A percentile compares a stretch with the other conserved stretches of the same genome.
These are phyloP conservation scores for Solanum peruvianum DNA, from an alignment of 257 asterid genomes.

Conservation along the genomic window DNA sequence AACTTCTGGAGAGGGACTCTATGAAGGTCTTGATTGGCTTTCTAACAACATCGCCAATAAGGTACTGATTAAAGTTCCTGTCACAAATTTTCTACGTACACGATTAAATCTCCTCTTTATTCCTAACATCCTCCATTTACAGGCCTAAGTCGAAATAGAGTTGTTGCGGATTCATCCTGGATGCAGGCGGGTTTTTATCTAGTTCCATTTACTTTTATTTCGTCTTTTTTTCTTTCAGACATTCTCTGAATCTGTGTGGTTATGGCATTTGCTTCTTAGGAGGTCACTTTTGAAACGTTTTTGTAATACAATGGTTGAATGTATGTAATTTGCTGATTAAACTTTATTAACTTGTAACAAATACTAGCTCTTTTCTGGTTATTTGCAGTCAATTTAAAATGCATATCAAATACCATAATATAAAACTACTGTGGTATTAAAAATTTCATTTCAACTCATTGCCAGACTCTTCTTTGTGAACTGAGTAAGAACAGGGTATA, in stretches of 20 bases:
- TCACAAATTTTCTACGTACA: neutral
- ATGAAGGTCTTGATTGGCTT: neutral
- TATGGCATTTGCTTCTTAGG: neutral
- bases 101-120: neutral
- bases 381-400: neutral
- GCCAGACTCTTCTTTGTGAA: neutral
- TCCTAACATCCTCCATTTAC: neutral
- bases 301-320: neutral
- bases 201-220: neutral
- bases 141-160: neutral
- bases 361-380: neutral
- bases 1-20: neutral
- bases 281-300: neutral
- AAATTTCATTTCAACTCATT: neutral
- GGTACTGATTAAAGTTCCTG: neutral
- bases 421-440: neutral
- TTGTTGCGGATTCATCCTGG: neutral
- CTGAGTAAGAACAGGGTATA: conserved; percentile 10
- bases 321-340: neutral
- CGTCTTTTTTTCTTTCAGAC: neutral
- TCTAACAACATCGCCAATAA: neutral
- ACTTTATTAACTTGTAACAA: neutral
- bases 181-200: neutral
- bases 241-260: neutral
- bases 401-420: neutral